Evolutionary conservation across 2,329 filamentous ascomycete genomes (phyloP).

Genomic region (Cercospora sp.): DNA sequence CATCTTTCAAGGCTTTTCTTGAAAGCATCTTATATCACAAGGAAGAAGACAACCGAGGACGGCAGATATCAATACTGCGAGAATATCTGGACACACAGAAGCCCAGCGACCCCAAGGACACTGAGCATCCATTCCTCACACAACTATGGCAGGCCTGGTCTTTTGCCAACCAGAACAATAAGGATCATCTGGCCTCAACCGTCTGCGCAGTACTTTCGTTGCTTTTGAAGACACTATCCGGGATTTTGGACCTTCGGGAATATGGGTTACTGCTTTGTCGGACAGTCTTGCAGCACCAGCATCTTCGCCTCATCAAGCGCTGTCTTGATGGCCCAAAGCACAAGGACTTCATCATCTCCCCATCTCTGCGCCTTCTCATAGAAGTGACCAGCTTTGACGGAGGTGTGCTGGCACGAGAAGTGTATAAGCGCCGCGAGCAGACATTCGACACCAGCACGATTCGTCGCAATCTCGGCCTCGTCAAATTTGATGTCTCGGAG

Average conservation of each 20-base stretch:
- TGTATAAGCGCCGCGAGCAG: slow-evolving; percentile 71
- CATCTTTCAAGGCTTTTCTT: slow-evolving; percentile 70
- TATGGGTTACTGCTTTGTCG: slow-evolving; percentile 78
- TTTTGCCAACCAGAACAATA: slow-evolving; percentile 74
- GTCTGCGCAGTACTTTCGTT: slow-evolving; percentile 79
- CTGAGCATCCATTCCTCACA: slow-evolving; percentile 64
- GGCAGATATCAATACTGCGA: slow-evolving; percentile 60
- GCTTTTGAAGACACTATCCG: slow-evolving; percentile 75
- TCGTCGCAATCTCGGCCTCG: slow-evolving; percentile 76
- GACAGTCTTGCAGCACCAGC: slow-evolving; percentile 75
- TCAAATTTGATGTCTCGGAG: slow-evolving; percentile 50
- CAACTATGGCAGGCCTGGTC: slow-evolving; percentile 89
- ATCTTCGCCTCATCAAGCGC: slow-evolving; percentile 76
- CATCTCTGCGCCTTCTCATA: slow-evolving; percentile 78
- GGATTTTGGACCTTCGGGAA: slow-evolving; percentile 69
- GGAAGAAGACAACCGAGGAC: slow-evolving; percentile 51
- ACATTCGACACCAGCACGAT: slow-evolving; percentile 72
- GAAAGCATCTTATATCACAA: slow-evolving; percentile 61
- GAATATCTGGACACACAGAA: slow-evolving; percentile 67
- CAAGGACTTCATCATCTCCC: slow-evolving; percentile 86
- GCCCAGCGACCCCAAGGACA: slow-evolving; percentile 52
- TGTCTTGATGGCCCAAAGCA: slow-evolving; percentile 77
- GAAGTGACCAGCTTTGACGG: slow-evolving; percentile 87
- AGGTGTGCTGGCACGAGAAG: slow-evolving; percentile 71
- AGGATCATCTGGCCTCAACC: slow-evolving; percentile 77